Conservation (phyloP, 352 stramenopile species). For the Saprolegnia parasitica region DNA sequence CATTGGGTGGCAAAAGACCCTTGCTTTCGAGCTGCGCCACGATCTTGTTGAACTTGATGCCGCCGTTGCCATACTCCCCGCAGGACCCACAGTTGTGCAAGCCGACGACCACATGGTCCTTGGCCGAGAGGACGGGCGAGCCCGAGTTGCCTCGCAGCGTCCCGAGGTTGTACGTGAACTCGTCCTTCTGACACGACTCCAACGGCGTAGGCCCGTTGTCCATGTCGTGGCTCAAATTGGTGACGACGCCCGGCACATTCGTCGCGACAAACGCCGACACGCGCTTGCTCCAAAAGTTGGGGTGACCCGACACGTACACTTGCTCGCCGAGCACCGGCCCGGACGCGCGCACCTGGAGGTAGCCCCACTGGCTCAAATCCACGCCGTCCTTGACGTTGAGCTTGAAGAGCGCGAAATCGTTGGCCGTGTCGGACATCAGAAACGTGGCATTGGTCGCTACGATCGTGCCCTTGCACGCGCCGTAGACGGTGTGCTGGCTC, state of each 20-base stretch:
- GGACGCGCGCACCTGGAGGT: slow-evolving; percentile 46
- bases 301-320: slow-evolving; percentile 7
- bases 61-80: slow-evolving; percentile 42
- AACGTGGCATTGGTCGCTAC: slow-evolving; percentile 36
- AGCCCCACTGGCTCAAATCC: slow-evolving; percentile 46
- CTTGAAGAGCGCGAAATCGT: slow-evolving; percentile 72
- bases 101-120: slow-evolving; percentile 57
- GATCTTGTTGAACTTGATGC: slow-evolving; percentile 63
- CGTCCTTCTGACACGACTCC: slow-evolving; percentile 34
- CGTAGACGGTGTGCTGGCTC: slow-evolving; percentile 33
- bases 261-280: neutral
- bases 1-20: slow-evolving; percentile 42
- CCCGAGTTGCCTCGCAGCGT: slow-evolving; percentile 55
- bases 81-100: slow-evolving; percentile 66
- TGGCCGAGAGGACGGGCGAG: slow-evolving; percentile 45
- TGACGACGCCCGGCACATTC: neutral
- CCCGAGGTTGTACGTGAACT: slow-evolving; percentile 57
- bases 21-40: slow-evolving; percentile 40
- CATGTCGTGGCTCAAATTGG: neutral
- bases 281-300: neutral
- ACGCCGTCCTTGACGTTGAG: slow-evolving; percentile 43
- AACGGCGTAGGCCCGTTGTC: neutral
- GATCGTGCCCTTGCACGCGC: slow-evolving; percentile 33
- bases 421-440: slow-evolving; percentile 35
- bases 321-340: slow-evolving; percentile 43